These are phyloP conservation scores for Paramecium tetraurelia DNA, from an alignment of 73 alveolate genomes.

Conservation along the genomic window DNA sequence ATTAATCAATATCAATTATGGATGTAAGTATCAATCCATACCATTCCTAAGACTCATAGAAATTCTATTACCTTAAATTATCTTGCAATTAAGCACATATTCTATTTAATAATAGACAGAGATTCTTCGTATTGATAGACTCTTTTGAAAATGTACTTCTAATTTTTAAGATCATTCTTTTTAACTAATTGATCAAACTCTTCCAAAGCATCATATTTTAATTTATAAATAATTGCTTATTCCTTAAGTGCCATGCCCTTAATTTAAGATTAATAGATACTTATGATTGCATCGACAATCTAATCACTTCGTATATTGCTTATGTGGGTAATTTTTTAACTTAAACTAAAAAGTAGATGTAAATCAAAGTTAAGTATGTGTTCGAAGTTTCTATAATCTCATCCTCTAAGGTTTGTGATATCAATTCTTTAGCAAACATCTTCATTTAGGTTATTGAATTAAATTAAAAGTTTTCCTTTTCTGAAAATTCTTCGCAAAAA, in stretches of 20 bases:
- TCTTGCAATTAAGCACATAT: not conserved
- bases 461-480: not conserved
- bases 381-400: not conserved
- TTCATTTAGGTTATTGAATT: not conserved
- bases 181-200: constrained; percentile 18
- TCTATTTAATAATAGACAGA: not conserved
- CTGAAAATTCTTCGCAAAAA: constrained; percentile 25
- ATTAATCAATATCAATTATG: not conserved
- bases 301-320: constrained; percentile 15
- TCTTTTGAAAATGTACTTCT: not conserved
- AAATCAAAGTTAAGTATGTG: not conserved
- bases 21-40: not conserved
- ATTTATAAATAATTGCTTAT: not conserved
- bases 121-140: constrained; percentile 33
- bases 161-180: constrained; percentile 15
- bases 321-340: not conserved
- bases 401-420: constrained; percentile 3
- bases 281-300: not conserved
- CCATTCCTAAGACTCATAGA: not conserved
- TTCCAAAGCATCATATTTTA: not conserved
- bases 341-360: not conserved
- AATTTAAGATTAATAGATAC: not conserved
- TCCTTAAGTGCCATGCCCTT: not conserved
- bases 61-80: not conserved
- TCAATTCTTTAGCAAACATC: not conserved